Evolutionary conservation across 345 rosid species (phyloP), one percentile per base, ranked within the genome.

Genomic region (Physaria fendleri): DNA sequence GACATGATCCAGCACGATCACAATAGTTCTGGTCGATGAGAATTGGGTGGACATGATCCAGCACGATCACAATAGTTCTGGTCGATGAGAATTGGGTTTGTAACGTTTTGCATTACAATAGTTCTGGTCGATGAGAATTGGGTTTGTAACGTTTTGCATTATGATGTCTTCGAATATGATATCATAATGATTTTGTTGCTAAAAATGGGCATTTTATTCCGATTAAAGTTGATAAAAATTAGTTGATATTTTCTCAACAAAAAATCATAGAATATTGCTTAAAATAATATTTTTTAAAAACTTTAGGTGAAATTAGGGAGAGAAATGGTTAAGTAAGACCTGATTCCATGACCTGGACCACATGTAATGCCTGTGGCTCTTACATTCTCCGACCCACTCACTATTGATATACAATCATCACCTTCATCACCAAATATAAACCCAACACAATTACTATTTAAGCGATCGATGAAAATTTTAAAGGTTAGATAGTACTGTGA

Each of bases 321-420:
- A 71, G 57, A 57, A 28, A 64, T 64, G 55, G 55, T 56, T 37
- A 33, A n/a, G n/a, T n/a, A n/a, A n/a, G 54, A 92, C 98, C 98
- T 92, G 63, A 93, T 88, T 49, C 99, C 97, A 56, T 93, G 99
- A 12, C 99, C 99, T 0, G 99, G 97, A 29, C 99, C 99, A 27
- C 99, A 93, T 8, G 73, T 79, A 37, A 93, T 85, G 39, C 81
- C 85, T n/a, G 81, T 79, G 24, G 81, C 97, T 29, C 60, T 61
- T 35, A 93, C 91, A 73, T 86, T 83, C 62, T 79, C 83, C 2
- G 95, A 88, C 62, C 97, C 95, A 30, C 85, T 85, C 41, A 81
- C 94, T 24, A 93, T 83, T 2, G 99, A 89, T 65, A 93, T 82
- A 37, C 95, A 92, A 35, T 92, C 98, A 76, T 92, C 98, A 62